Percentiles rank a stretch among this genome's conserved stretches.
Conservation (phyloP, 2,329 filamentous ascomycete species). For the Pyricularia grisea region DNA sequence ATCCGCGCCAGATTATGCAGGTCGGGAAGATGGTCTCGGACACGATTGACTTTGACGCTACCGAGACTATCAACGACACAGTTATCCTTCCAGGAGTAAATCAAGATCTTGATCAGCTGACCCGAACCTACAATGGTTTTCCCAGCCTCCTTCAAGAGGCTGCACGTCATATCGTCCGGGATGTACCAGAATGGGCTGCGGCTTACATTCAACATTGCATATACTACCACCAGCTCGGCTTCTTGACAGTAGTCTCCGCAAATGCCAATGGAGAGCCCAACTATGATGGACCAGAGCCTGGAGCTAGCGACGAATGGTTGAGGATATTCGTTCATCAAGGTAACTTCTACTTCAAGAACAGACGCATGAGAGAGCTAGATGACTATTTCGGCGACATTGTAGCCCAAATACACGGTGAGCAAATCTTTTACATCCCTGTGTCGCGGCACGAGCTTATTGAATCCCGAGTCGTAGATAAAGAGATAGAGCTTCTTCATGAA, state of each 20-base stretch:
- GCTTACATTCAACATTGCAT: conserved; percentile 62
- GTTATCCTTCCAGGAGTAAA: conserved; percentile 67
- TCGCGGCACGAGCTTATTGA: not conserved
- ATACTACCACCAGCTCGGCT: conserved; percentile 87
- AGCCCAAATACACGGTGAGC: conserved; percentile 67
- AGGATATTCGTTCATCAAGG: conserved; percentile 65
- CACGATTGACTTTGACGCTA: conserved; percentile 73
- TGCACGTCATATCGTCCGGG: conserved; percentile 50
- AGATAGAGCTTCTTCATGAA: conserved; percentile 79
- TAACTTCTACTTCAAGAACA: conserved; percentile 78
- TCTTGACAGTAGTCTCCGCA: conserved; percentile 65
- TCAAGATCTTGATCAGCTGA: conserved; percentile 65
- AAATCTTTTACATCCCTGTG: not conserved
- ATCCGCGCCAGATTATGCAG: conserved; percentile 47
- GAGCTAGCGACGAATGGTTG: conserved; percentile 58
- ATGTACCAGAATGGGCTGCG: conserved; percentile 50
- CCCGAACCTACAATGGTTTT: conserved; percentile 68
- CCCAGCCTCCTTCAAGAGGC: conserved; percentile 62
- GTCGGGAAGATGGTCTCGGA: conserved; percentile 64
- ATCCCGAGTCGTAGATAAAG: conserved; percentile 22
- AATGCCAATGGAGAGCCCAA: conserved; percentile 47
- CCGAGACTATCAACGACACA: conserved; percentile 59
- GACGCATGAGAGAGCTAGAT: conserved; percentile 72
- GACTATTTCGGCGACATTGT: conserved; percentile 76
- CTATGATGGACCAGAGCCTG: conserved; percentile 51